Evolutionary conservation across 2,329 filamentous ascomycete genomes (phyloP), one percentile per base, ranked within the genome.

Genomic region (Blastomyces silverae): DNA sequence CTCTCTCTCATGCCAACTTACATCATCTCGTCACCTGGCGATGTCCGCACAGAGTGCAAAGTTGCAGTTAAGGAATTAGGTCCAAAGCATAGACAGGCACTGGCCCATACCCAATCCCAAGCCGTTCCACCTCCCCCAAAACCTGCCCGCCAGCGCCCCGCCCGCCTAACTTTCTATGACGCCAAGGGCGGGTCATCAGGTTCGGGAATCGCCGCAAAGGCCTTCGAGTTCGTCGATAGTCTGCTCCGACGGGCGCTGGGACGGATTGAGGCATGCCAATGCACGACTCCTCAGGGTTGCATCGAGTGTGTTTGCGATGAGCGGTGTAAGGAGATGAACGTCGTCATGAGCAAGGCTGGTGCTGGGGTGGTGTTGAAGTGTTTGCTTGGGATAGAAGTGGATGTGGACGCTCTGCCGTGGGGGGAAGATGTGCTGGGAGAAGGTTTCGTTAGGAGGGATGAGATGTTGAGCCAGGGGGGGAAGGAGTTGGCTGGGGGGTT

Each of bases 41-140:
- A 97, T 70, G 91, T 99, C 17, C 86, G 91, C 53, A 97, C 94
- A 0, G 94, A 97, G 77, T 97, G 94, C 77, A 97, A 97, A 79
- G 86, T 88, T 65, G 87, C 88, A 1, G 80, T 89, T 66, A 97
- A 97, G 75, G 93, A 97, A 76, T 91, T 97, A 67, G 86, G 90
- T 0, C 85, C 85, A 69, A 77, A 72, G 71, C 53, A 52, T 42
- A 55, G 22, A 22, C 46, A 62, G 13, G 64, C 63, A 42, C 39
- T 65, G 42, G 48, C 48, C 48, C 63, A 66, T 13, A 37, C 64
- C 50, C 48, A 25, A 58, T 44, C 7, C 46, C 65, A 25, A 37
- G 64, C 67, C 46, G 48, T 62, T 73, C 68, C 72, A 25, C 77
- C 76, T 1, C 76, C 76, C 2, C 68, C 73, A 31, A 76, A 76